phyloP scores from a whole-genome alignment of 2,329 filamentous ascomycete species.

The Ophiobolus disseminans region DNA sequence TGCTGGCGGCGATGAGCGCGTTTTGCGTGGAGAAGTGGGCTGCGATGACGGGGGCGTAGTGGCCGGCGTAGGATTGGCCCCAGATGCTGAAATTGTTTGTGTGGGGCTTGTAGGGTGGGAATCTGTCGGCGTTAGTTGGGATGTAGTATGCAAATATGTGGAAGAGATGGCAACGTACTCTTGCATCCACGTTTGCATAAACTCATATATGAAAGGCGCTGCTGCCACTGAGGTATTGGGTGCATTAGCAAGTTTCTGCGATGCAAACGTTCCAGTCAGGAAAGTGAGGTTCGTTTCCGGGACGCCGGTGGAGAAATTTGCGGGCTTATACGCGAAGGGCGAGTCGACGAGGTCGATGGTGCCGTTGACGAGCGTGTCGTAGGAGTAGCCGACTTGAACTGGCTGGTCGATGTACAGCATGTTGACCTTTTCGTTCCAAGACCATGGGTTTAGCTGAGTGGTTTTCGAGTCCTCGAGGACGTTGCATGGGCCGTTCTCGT shows the following conservation, averaged over 20 bases:
- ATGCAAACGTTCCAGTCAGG: slow-evolving; percentile 59
- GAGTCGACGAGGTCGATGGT: slow-evolving; percentile 12
- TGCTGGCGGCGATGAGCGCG: slow-evolving; percentile 51
- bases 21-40: slow-evolving; percentile 63
- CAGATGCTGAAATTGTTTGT: slow-evolving; percentile 61
- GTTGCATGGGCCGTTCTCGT: slow-evolving; percentile 60
- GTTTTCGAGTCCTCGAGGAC: slow-evolving; percentile 59
- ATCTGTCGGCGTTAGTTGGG: slow-evolving; percentile 36
- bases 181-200: slow-evolving; percentile 21
- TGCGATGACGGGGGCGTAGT: slow-evolving; percentile 63
- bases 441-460: slow-evolving; percentile 59
- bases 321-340: slow-evolving; percentile 4
- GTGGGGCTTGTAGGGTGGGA: slow-evolving; percentile 65
- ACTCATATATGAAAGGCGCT: slow-evolving; percentile 14
- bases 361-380: slow-evolving; percentile 33
- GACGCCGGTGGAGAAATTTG: slow-evolving; percentile 15
- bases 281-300: slow-evolving; percentile 60
- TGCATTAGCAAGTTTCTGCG: slow-evolving; percentile 33
- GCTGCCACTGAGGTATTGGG: slow-evolving; percentile 19
- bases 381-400: slow-evolving; percentile 62
- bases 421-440: slow-evolving; percentile 61
- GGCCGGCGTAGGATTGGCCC: slow-evolving; percentile 19
- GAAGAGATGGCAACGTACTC: neutral
- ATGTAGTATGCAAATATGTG: neutral
- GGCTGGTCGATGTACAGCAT: slow-evolving; percentile 70